Evolutionary conservation across 495 filamentous ascomycete genomes (phyloP).

Genomic region (Tuber aestivum): DNA sequence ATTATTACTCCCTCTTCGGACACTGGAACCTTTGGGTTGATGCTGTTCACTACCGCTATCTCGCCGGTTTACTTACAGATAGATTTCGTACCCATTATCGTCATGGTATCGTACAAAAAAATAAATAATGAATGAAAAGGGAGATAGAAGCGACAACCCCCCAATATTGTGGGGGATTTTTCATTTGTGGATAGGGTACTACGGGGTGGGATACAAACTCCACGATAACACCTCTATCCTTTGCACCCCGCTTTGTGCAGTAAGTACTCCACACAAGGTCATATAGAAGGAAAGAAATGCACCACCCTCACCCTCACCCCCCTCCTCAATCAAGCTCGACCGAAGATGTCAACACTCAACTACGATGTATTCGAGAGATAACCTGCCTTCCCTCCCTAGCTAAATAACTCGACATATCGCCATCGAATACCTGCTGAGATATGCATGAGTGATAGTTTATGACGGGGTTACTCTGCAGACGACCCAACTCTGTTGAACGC

Average conservation of each 20-base stretch:
- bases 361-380: background rate
- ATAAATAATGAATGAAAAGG: background rate
- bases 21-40: background rate
- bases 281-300: background rate
- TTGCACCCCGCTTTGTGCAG: background rate
- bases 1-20: background rate
- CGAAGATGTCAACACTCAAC: background rate
- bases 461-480: background rate
- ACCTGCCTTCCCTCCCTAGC: background rate
- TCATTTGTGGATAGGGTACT: background rate
- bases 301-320: background rate
- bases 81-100: background rate
- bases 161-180: background rate
- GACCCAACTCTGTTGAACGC: background rate
- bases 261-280: background rate
- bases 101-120: background rate
- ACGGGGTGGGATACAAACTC: background rate
- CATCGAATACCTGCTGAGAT: background rate
- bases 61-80: background rate
- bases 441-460: background rate
- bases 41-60: background rate
- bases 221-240: background rate
- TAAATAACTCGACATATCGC: background rate
- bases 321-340: background rate
- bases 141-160: background rate